Percentiles rank a stretch among this genome's conserved stretches.
Conservation (phyloP, 1,284 basidiomycete species). For the Apiotrichum sp. region DNA sequence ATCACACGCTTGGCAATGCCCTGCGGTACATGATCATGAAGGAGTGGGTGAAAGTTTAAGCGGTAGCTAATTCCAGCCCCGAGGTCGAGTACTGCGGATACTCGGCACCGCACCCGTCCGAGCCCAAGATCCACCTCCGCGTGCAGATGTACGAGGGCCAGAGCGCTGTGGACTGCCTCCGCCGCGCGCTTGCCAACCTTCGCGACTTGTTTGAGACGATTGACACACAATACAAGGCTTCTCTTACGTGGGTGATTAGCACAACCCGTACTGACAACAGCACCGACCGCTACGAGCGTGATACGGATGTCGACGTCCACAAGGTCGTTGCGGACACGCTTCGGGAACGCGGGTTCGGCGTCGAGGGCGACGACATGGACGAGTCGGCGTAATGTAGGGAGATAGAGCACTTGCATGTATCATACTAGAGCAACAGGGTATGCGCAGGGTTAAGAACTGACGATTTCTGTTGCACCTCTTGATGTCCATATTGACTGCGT, state of each 20-base stretch:
- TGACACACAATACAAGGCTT: constrained; percentile 59
- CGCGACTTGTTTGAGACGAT: constrained; percentile 66
- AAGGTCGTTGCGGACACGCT: constrained; percentile 38
- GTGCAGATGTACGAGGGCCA: constrained; percentile 94
- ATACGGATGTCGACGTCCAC: constrained; percentile 44
- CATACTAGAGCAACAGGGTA: neutral
- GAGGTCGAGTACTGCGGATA: constrained; percentile 99
- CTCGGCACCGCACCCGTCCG: constrained; percentile 91
- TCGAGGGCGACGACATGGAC: constrained; percentile 26
- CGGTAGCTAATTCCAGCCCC: constrained; percentile 56
- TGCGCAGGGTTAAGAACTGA: neutral
- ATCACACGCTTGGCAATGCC: constrained; percentile 91
- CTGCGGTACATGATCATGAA: constrained; percentile 99
- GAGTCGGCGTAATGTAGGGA: constrained; percentile 1
- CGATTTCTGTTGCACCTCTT: neutral
- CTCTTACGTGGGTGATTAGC: constrained; percentile 48
- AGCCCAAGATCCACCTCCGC: constrained; percentile 89
- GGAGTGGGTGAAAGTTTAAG: constrained; percentile 59
- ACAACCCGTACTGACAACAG: constrained; percentile 15
- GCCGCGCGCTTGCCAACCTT: constrained; percentile 66
- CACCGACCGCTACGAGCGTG: constrained; percentile 35
- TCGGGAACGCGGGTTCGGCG: constrained; percentile 25
- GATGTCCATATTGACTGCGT: too few relatives aligned
- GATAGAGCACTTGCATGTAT: constrained; percentile 1
- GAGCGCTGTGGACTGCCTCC: constrained; percentile 70